Base-by-base conservation (phyloP, 495 filamentous ascomycete species). In the Endocarpon pusillum region DNA sequence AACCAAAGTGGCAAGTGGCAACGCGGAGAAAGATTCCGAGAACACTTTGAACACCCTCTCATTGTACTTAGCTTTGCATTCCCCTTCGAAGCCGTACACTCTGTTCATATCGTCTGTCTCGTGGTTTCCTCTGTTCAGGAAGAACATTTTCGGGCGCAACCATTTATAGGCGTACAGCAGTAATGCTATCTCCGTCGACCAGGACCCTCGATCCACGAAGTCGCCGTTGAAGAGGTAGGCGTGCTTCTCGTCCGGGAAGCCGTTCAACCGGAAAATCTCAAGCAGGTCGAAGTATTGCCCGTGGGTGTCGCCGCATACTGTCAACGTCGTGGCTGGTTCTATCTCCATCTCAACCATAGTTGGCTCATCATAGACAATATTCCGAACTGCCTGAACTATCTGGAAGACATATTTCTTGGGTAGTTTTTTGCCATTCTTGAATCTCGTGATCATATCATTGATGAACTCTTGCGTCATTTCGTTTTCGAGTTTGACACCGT, bases 91-190 rank as follows among this genome's bases (percentile, higher is more conserved):
- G 32, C 89, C 89, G 49, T 99, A 96, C 18, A 89, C 86, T 51
- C 81, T 74, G 63, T 99, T 99, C 89, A 99, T 99, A 54, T 96
- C 89, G 52, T 99, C 89, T 38, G 89, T 96, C 59, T 99, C 89
- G 61, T 99, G 89, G 57, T 99, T 99, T 41, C 89, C 89, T 33
- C 89, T 76, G 66, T 99, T 99, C 39, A 99, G 63, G 74, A 92
- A 99, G 58, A 99, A 81, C 24, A 62, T 68, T 23, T 74, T 67
- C 0, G 91, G 89, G 34, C 75, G 75, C 42, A 99, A 55, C 85
- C 82, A 92, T 60, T 99, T 99, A 67, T 94, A 89, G 21, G 87
- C 80, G 49, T 93, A 99, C 17, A 99, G 69, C 19, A 93, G 67
- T 17, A 99, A 64, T 8, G 83, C 89, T 44, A 99, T 85, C 51